Evolutionary conservation across 2,329 filamentous ascomycete genomes (phyloP).

Genomic region (Scedosporium dehoogii): DNA sequence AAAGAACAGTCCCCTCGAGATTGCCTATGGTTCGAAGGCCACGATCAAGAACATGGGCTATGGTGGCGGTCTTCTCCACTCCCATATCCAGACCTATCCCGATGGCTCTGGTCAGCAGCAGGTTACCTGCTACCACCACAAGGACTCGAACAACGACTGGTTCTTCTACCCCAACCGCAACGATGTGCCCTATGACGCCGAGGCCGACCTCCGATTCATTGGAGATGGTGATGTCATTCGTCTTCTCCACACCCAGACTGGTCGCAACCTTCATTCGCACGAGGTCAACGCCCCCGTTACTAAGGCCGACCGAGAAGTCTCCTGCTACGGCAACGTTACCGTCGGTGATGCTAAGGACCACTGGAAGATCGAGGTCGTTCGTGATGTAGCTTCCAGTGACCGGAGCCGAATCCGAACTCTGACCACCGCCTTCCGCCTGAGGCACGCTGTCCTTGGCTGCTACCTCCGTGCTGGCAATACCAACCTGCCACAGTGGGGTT

Average conservation of each 20-base stretch:
- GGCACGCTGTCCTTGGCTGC: constrained; percentile 72
- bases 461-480: constrained; percentile 93
- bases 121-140: constrained; percentile 98
- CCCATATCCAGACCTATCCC: constrained; percentile 90
- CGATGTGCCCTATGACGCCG: constrained; percentile 61
- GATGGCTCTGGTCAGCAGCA: constrained; percentile 93
- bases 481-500: constrained; percentile 97
- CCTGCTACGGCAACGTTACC: constrained; percentile 89
- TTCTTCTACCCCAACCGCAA: constrained; percentile 92
- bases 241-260: constrained; percentile 88
- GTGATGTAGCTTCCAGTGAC: constrained; percentile 79
- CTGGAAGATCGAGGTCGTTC: constrained; percentile 87
- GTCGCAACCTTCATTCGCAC: constrained; percentile 94
- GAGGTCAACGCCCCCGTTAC: constrained; percentile 78
- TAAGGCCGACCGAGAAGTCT: constrained; percentile 87
- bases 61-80: constrained; percentile 90
- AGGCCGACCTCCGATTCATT: constrained; percentile 65
- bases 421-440: constrained; percentile 85
- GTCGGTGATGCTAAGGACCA: constrained; percentile 97
- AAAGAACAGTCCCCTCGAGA: constrained; percentile 85
- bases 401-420: constrained; percentile 78
- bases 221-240: constrained; percentile 71
- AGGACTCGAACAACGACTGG: constrained; percentile 99
- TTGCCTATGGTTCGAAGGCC: constrained; percentile 78
- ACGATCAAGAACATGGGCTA: constrained; percentile 99